These are phyloP conservation scores for Gleditsia sinensis DNA, from an alignment of 306 rosid genomes.

Conservation along the genomic window DNA sequence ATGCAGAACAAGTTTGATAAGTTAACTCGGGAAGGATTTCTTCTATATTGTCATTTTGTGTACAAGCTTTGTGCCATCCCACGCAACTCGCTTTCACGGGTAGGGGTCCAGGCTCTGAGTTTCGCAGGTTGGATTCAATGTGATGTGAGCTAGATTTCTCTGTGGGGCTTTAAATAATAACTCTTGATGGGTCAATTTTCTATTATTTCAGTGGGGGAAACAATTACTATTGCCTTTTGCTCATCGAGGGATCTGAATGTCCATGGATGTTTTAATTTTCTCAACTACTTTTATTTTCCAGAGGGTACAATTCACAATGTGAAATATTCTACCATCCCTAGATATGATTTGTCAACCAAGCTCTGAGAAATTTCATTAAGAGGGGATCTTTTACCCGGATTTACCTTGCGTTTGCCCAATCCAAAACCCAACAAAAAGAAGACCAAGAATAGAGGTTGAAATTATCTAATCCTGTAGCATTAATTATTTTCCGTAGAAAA, in stretches of 20 bases:
- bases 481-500: background rate
- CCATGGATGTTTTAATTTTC: background rate
- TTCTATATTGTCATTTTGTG: too few relatives aligned
- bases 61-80: background rate
- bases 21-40: too few relatives aligned
- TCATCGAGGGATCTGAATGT: background rate
- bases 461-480: background rate
- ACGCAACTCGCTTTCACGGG: background rate
- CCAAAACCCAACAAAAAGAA: background rate
- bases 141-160: conserved; percentile 23
- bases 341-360: background rate
- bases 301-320: background rate
- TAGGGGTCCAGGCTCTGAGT: conserved; percentile 2
- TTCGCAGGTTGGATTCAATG: conserved; percentile 10
- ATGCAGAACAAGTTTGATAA: too few relatives aligned
- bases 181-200: background rate
- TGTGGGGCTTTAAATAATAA: background rate
- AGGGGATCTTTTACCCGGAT: background rate
- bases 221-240: background rate
- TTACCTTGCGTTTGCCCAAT: background rate
- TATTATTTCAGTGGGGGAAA: background rate
- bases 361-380: background rate
- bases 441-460: background rate
- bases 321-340: background rate
- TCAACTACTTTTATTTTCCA: background rate